These are phyloP conservation scores for Saxispiralis lemnorum DNA, from an alignment of 495 filamentous ascomycete species.

Conservation along the genomic window DNA sequence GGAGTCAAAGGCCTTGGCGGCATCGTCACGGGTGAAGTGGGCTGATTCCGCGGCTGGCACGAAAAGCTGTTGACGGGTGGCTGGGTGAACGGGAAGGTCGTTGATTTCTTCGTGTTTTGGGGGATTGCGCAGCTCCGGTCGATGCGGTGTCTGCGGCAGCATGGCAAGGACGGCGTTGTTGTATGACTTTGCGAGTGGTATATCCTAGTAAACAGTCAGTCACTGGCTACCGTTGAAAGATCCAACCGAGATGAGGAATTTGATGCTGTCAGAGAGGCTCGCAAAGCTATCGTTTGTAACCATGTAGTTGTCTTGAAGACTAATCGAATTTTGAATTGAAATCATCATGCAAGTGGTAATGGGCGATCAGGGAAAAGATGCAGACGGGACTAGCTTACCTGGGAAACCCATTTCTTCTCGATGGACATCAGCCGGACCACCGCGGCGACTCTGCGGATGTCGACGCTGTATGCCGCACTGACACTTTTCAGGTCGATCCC, in stretches of 20 bases:
- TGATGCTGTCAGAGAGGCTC: constrained; percentile 30
- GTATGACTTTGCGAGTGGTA: constrained; percentile 60
- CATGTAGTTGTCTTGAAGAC: constrained; percentile 85
- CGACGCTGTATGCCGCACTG: constrained; percentile 58
- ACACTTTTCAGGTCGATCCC: constrained; percentile 58
- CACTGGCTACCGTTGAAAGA: not conserved
- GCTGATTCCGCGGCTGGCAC: constrained; percentile 79
- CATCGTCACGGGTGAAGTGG: constrained; percentile 73
- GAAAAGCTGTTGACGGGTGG: constrained; percentile 72
- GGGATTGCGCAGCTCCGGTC: constrained; percentile 11
- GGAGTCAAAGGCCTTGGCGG: constrained; percentile 61
- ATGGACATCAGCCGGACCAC: constrained; percentile 75
- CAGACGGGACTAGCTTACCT: constrained; percentile 37
- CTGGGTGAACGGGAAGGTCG: constrained; percentile 66
- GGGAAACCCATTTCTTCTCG: constrained; percentile 54
- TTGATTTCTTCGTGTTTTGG: constrained; percentile 68
- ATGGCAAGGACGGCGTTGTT: constrained; percentile 57
- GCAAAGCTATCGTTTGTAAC: constrained; percentile 31
- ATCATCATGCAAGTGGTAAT: constrained; percentile 45
- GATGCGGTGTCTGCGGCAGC: constrained; percentile 42
- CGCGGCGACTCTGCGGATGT: constrained; percentile 74
- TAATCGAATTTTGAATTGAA: constrained; percentile 73
- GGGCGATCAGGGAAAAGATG: not conserved
- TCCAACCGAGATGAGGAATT: not conserved
- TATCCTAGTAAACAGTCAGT: constrained; percentile 36